Percentiles rank a stretch among this genome's conserved stretches.
Conservation (phyloP, 768 basidiomycete species). For the Mycena chlorophos region DNA sequence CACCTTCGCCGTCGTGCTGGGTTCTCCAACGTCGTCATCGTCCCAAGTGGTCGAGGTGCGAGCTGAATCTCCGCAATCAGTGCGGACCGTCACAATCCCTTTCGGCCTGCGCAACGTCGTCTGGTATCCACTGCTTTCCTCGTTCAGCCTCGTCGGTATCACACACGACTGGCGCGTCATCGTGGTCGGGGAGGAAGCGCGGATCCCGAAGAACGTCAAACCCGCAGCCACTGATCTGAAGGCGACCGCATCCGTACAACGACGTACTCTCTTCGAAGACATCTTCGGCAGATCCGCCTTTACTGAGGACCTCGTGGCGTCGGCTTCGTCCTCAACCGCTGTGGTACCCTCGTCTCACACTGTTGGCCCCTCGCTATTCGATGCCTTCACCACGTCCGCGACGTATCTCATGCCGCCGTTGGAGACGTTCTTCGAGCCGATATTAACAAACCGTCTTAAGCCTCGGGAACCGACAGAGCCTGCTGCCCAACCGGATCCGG, state of each 20-base stretch:
- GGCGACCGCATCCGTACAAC: constrained; percentile 29
- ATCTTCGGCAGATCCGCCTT: constrained; percentile 86
- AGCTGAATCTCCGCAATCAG: constrained; percentile 45
- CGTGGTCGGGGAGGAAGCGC: constrained; percentile 62
- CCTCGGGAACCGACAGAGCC: constrained; percentile 19
- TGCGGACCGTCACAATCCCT: constrained; percentile 50
- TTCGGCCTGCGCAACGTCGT: constrained; percentile 58
- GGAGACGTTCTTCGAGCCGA: constrained; percentile 64
- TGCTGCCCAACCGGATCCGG: constrained; percentile 21
- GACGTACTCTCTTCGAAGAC: constrained; percentile 79
- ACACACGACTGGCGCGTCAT: constrained; percentile 66
- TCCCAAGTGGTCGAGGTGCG: constrained; percentile 52
- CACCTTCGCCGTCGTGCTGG: constrained; percentile 59
- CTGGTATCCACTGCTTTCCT: constrained; percentile 34
- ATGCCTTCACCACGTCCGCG: constrained; percentile 61
- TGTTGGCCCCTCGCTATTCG: constrained; percentile 41
- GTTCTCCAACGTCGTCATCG: constrained; percentile 27
- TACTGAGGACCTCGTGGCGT: constrained; percentile 26
- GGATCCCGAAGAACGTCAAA: constrained; percentile 43
- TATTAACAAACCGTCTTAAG: constrained; percentile 41
- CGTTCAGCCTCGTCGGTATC: constrained; percentile 67
- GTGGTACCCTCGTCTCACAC: constrained; percentile 16
- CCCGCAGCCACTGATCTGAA: constrained; percentile 40
- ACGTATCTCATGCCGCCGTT: constrained; percentile 76
- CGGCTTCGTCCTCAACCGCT: constrained; percentile 19